Base-by-base conservation (phyloP, 2,329 filamentous ascomycete genomes). In the Acrocalymma vagum region DNA sequence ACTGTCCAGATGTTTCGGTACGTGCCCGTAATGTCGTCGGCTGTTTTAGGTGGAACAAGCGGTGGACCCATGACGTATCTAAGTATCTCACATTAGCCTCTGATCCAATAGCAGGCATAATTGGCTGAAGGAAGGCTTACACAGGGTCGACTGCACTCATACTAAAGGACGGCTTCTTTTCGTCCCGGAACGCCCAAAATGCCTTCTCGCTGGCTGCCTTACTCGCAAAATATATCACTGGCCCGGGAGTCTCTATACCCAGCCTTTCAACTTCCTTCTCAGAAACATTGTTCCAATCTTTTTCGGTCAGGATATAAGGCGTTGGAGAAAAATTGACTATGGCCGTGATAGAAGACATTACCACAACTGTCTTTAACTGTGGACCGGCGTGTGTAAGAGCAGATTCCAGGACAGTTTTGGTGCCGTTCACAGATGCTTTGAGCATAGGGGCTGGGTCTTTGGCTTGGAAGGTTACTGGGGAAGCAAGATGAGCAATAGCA, bases 31-130 rank as follows among this genome's bases (percentile, higher is more conserved):
- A 77, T 53, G 17, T 63, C 57, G 1, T 55, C 53, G 0, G 50
- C 40, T 0, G 61, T 58, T 6, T 53, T 42, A 1, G 71, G 71
- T 2, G 65, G 37, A 1, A 65, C 38, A 2, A 71, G 47, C 1
- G 73, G 69, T 0, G 74, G 73, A 0, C 75, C 74, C 7, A 67
- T 67, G 3, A 76, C 72, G 38, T 72, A 70, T 4, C 47, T 46
- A 17, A 5, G 6, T 14, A 21, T 9, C 21, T 29, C 29, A 24
- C 28, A 17, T 39, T 37, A 13, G 17, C 5, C 25, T 10, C 9
- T n/a, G n/a, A n/a, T n/a, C n/a, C n/a, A n/a, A n/a, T n/a, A n/a
- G n/a, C n/a, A n/a, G n/a, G 20, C 13, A 20, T 26, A 13, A 17
- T 9, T 6, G 25, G 26, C 16, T 21, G n/a, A 9, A 35, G 21